Conservation (phyloP, 2,329 filamentous ascomycete genomes). For the Chaetoscypha palmicola region DNA sequence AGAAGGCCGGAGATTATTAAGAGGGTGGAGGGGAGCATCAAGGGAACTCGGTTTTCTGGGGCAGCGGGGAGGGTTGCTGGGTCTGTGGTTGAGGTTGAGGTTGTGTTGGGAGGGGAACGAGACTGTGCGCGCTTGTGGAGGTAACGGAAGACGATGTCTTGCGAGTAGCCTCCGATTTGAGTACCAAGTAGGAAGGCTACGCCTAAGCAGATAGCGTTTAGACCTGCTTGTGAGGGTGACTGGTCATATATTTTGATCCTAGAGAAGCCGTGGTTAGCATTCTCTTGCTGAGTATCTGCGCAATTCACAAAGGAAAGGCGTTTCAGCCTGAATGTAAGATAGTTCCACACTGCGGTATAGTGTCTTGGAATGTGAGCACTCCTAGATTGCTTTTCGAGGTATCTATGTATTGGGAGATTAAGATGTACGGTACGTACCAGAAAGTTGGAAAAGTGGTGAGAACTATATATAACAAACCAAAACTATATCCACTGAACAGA, state of each 20-base stretch:
- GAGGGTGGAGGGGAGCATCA: conserved; percentile 46
- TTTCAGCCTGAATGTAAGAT: no score
- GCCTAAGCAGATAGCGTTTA: conserved; percentile 44
- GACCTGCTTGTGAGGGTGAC: conserved; percentile 46
- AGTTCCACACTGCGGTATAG: no score
- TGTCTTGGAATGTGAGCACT: no score
- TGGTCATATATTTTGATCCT: no score
- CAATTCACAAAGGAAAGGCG: no score
- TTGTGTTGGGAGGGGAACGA: no score
- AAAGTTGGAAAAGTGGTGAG: conserved; percentile 52
- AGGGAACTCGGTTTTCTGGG: conserved; percentile 55
- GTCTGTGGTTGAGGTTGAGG: conserved; percentile 13
- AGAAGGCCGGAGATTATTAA: conserved; percentile 48
- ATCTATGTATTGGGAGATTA: no score
- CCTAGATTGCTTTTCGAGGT: no score
- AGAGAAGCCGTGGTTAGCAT: no score
- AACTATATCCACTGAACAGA: conserved; percentile 42
- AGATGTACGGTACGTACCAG: conserved; percentile 48
- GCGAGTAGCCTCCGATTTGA: conserved; percentile 20
- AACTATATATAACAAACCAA: conserved; percentile 45
- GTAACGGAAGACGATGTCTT: conserved; percentile 14
- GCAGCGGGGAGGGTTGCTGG: not conserved
- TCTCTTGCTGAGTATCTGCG: no score
- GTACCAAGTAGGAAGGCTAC: conserved; percentile 35
- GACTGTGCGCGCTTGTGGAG: conserved; percentile 1